Evolutionary conservation across 768 basidiomycete species (phyloP), one percentile per base, ranked within the genome.

Genomic region (Kwoniella botswanensis): DNA sequence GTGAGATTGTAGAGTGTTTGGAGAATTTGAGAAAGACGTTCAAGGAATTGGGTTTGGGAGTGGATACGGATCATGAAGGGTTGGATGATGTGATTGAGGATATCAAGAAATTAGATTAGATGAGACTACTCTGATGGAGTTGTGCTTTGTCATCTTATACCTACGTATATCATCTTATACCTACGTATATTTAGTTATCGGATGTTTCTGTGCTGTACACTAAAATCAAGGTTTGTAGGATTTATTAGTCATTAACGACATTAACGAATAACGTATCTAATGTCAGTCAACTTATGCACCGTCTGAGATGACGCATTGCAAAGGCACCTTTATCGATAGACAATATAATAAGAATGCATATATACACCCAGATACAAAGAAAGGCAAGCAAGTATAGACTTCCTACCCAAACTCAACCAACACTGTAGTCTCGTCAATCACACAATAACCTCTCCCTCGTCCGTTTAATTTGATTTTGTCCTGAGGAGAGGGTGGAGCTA

Each of bases 401-500:
- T 62, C n/a, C 24, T 12, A 21, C 15, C 18, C 35, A 62, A 62
- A 10, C 43, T 41, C 42, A 46, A 46, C 35, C 35, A 35, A 35
- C 35, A 35, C 35, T 6, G 6, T 35, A 35, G 35, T 35, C 35
- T 35, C 35, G 35, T 35, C 35, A 35, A 35, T 35, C 35, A 35
- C 35, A 35, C 35, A 35, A 21, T 44, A 4, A 26, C 18, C 53
- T 9, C 24, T 44, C 7, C 62, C 50, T 12, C 12, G 46, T 44
- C 10, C 63, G 63, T 44, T 59, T 65, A 70, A 22, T 61, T 57
- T 18, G 68, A 64, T 63, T 70, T 70, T 13, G 55, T 64, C 57
- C 68, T 55, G 29, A 70, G 68, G 42, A 70, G 60, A 50, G 68
- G 68, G 46, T 70, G 68, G 50, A 70, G 68, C 68, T 70, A 59